Evolutionary conservation across 345 rosid species (phyloP).

Genomic region (Cardamine resedifolia): DNA sequence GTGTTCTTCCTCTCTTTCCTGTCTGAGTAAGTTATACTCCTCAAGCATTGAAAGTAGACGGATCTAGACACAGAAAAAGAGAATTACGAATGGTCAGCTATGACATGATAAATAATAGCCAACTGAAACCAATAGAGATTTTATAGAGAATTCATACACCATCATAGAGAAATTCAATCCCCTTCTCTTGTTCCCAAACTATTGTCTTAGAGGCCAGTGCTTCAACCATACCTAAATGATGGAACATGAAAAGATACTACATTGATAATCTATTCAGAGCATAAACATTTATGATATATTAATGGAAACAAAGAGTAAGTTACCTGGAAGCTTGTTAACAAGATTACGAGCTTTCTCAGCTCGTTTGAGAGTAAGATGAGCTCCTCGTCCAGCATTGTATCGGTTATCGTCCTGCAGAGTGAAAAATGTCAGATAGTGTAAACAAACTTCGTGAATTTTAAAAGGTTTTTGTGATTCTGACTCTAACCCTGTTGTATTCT

Average conservation of each 20-base stretch:
- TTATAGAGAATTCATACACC: slow-evolving; percentile 59
- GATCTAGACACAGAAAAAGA: slow-evolving; percentile 44
- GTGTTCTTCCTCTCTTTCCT: slow-evolving; percentile 96
- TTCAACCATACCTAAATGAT: slow-evolving; percentile 76
- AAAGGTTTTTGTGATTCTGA: background rate
- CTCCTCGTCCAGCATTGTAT: slow-evolving; percentile 96
- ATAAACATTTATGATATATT: background rate
- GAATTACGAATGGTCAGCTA: slow-evolving; percentile 1
- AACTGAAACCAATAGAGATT: background rate
- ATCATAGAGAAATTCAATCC: slow-evolving; percentile 74
- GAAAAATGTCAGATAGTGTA: background rate
- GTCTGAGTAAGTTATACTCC: slow-evolving; percentile 66
- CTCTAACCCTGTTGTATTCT: slow-evolving; percentile 85
- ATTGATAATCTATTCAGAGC: slow-evolving; percentile 13
- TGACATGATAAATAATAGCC: background rate
- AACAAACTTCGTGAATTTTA: background rate
- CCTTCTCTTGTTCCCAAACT: slow-evolving; percentile 91
- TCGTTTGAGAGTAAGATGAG: slow-evolving; percentile 94
- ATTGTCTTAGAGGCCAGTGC: slow-evolving; percentile 77
- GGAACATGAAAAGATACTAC: background rate
- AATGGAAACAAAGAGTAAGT: background rate
- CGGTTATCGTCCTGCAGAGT: slow-evolving; percentile 81
- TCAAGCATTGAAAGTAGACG: slow-evolving; percentile 91
- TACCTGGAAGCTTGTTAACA: slow-evolving; percentile 94
- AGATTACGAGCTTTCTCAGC: slow-evolving; percentile 98